Conservation (phyloP, 148 eudicot species). For the Agrostemma githago region DNA sequence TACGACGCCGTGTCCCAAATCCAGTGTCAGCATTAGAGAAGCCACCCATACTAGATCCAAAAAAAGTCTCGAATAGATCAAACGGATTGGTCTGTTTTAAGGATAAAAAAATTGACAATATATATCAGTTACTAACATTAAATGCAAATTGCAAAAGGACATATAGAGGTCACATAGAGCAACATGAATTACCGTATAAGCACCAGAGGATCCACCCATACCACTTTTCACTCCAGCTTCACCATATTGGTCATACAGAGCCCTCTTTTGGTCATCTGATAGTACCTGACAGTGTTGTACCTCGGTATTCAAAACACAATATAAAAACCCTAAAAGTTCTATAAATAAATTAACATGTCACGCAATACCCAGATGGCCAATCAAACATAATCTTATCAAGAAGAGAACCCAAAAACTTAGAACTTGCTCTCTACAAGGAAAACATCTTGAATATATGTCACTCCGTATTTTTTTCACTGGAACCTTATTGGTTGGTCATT, state of each 20-base stretch:
- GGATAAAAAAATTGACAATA: constrained; percentile 3
- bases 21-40: constrained; percentile 75
- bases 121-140: constrained; percentile 7
- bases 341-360: not conserved
- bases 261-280: constrained; percentile 98
- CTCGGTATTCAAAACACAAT: constrained; percentile 41
- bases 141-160: constrained; percentile 2
- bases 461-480: not conserved
- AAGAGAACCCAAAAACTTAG: not conserved
- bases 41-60: constrained; percentile 81
- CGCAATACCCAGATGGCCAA: not conserved
- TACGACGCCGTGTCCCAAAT: constrained; percentile 65
- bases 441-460: not conserved
- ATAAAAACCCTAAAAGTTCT: constrained; percentile 9
- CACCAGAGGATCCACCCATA: constrained; percentile 72
- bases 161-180: constrained; percentile 4
- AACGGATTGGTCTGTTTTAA: constrained; percentile 76
- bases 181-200: constrained; percentile 65
- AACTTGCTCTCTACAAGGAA: not conserved
- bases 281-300: constrained; percentile 73
- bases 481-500: not conserved
- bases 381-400: not conserved
- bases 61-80: constrained; percentile 97
- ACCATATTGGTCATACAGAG: constrained; percentile 94
- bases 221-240: constrained; percentile 93